Percentiles rank a stretch among this genome's conserved stretches.
These are phyloP conservation scores for Yamadazyma sp. DNA, from an alignment of 1,139 yeast genomes.

Conservation along the genomic window DNA sequence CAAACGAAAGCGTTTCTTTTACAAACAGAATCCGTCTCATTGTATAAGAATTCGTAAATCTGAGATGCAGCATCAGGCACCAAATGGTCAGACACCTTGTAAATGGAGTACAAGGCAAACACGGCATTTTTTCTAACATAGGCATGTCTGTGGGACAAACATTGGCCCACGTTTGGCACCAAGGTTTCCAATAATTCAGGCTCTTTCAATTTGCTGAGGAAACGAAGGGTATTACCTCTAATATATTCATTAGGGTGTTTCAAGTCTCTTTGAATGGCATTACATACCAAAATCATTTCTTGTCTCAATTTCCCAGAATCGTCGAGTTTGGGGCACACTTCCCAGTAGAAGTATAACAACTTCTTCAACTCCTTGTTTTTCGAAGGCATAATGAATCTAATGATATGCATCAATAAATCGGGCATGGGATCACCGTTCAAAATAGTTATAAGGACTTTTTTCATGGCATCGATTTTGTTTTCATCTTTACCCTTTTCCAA, in stretches of 20 bases:
- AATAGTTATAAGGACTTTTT: conserved; percentile 79
- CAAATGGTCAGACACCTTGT: conserved; percentile 78
- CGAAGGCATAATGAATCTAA: conserved; percentile 96
- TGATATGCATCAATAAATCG: conserved; percentile 94
- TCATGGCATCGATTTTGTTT: conserved; percentile 87
- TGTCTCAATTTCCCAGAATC: conserved; percentile 89
- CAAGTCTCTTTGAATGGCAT: conserved; percentile 94
- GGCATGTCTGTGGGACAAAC: conserved; percentile 95
- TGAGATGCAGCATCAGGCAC: conserved; percentile 94
- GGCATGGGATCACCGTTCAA: conserved; percentile 94
- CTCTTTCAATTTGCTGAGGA: conserved; percentile 86
- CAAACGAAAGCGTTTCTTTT: conserved; percentile 95
- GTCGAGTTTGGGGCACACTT: conserved; percentile 90
- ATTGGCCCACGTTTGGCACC: conserved; percentile 87
- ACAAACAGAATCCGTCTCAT: conserved; percentile 91
- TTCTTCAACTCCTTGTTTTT: conserved; percentile 88
- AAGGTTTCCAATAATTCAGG: conserved; percentile 93
- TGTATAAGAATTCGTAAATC: conserved; percentile 67
- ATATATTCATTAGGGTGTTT: conserved; percentile 98
- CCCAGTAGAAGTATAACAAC: conserved; percentile 95
- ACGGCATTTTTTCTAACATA: conserved; percentile 97
- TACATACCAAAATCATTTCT: conserved; percentile 98
- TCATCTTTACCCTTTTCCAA: conserved; percentile 92
- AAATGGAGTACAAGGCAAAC: conserved; percentile 83
- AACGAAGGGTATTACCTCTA: conserved; percentile 92